A percentile compares a stretch with the other conserved stretches of the same genome.
Conservation (phyloP, 2,329 filamentous ascomycete genomes). For the Podosphaera xanthii region DNA sequence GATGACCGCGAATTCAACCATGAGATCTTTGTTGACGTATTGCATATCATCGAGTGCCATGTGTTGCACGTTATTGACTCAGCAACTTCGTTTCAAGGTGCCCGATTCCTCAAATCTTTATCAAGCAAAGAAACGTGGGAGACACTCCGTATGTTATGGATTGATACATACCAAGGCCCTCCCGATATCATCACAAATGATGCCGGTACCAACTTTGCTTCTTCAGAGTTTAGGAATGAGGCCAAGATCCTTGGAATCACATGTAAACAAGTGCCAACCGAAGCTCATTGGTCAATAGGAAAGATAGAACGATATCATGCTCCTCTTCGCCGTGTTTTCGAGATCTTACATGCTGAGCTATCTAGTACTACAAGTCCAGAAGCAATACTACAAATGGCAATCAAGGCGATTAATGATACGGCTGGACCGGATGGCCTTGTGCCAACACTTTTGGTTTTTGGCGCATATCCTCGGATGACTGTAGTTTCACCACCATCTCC, state of each 20-base stretch:
- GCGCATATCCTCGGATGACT: neutral
- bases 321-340: slow-evolving; percentile 1
- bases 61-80: too few species aligned
- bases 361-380: neutral
- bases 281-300: slow-evolving; percentile 1
- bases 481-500: neutral
- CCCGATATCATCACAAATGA: too few species aligned
- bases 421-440: neutral
- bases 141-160: too few species aligned
- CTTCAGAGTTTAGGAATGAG: slow-evolving; percentile 1
- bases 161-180: too few species aligned
- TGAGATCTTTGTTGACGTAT: slow-evolving; percentile 1
- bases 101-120: too few species aligned
- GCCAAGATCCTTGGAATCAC: neutral
- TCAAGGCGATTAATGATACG: neutral
- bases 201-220: slow-evolving; percentile 3
- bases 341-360: neutral
- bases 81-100: too few species aligned
- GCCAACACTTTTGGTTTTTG: neutral
- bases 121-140: too few species aligned
- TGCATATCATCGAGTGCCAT: slow-evolving; percentile 1
- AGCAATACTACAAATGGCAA: neutral
- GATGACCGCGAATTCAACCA: slow-evolving; percentile 3
- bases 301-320: slow-evolving; percentile 2
- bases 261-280: neutral